Evolutionary conservation across 805 yeast species (phyloP).

Genomic region (Yarrowia keelungensis): DNA sequence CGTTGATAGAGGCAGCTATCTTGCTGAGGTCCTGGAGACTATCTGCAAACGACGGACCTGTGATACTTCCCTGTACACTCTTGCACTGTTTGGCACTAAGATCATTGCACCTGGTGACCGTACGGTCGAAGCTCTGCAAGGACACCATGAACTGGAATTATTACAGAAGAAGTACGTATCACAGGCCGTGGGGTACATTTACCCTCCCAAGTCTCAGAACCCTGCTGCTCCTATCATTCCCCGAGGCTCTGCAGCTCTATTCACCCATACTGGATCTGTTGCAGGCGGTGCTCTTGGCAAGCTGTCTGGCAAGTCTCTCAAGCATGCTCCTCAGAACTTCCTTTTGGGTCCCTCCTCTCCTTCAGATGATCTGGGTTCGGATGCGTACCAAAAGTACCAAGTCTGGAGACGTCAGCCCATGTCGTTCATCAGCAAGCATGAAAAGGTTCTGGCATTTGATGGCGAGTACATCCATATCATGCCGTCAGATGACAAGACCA

Average conservation of each 20-base stretch:
- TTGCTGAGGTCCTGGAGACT: conserved; percentile 45
- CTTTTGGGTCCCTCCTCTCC: conserved; percentile 25
- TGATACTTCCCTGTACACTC: conserved; percentile 48
- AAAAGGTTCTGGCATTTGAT: conserved; percentile 83
- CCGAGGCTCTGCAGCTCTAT: conserved; percentile 40
- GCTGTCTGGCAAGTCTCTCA: conserved; percentile 25
- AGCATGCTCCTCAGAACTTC: conserved; percentile 8
- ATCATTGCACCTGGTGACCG: conserved; percentile 42
- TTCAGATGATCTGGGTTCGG: conserved; percentile 45
- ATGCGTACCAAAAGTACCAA: conserved; percentile 80
- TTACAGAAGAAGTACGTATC: conserved; percentile 56
- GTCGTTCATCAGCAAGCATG: conserved; percentile 80
- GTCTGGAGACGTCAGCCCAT: conserved; percentile 90
- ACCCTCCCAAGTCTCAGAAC: conserved; percentile 47
- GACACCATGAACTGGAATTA: conserved; percentile 53
- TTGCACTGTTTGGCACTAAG: conserved; percentile 48
- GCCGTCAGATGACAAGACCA: conserved; percentile 79
- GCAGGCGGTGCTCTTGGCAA: conserved; percentile 25
- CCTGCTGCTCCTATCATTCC: conserved; percentile 47
- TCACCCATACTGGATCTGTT: conserved; percentile 32
- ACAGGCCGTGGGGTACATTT: conserved; percentile 44
- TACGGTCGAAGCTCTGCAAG: conserved; percentile 54
- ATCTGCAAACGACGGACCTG: conserved; percentile 49
- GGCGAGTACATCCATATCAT: conserved; percentile 92
- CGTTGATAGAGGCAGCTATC: conserved; percentile 42